Conservation (phyloP, 345 rosid species). For the Dipteronia dyeriana region DNA sequence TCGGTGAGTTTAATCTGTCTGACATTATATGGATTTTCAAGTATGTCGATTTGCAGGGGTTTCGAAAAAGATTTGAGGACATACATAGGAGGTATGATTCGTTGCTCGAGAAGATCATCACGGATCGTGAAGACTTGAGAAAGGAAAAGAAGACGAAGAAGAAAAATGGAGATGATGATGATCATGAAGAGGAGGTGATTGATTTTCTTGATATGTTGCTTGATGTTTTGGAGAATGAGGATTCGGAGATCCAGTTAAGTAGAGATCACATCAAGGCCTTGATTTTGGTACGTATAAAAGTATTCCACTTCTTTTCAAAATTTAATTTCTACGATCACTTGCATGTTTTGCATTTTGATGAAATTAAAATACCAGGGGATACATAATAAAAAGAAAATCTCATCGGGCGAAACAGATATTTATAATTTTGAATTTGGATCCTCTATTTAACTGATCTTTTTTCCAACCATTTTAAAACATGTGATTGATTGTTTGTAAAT, state of each 20-base stretch:
- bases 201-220: constrained; percentile 48
- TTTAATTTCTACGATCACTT: neutral
- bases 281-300: constrained; percentile 25
- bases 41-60: constrained; percentile 41
- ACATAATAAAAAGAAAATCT: too few species aligned
- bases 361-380: neutral
- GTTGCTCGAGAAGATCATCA: constrained; percentile 39
- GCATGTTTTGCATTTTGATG: neutral
- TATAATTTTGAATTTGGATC: too few species aligned
- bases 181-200: constrained; percentile 20
- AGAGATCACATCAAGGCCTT: constrained; percentile 44
- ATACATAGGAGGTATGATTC: constrained; percentile 32
- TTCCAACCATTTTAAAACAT: too few species aligned
- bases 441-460: too few species aligned
- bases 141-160: constrained; percentile 10
- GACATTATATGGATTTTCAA: constrained; percentile 48
- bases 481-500: too few species aligned
- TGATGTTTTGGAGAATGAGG: constrained; percentile 36
- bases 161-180: neutral
- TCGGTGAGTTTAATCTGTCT: constrained; percentile 48
- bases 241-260: constrained; percentile 28
- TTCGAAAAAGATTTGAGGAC: constrained; percentile 30
- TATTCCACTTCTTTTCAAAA: too few species aligned
- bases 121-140: constrained; percentile 30
- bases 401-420: too few species aligned